Percentiles rank a stretch among this genome's conserved stretches.
These are phyloP conservation scores for Vitis hybrid DNA, from an alignment of 177 flowering plant species.

Conservation along the genomic window DNA sequence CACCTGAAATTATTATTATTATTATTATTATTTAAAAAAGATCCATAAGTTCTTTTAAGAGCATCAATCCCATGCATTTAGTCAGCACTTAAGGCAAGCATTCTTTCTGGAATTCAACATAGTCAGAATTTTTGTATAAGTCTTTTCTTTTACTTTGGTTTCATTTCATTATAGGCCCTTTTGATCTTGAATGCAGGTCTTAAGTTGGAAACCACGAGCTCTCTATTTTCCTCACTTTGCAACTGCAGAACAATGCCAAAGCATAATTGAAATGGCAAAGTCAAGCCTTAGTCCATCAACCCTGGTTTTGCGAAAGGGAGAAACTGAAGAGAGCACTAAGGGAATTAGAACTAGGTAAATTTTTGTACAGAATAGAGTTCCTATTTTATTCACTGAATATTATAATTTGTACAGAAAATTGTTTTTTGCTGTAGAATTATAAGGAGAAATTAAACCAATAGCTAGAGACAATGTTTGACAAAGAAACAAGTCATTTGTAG, in stretches of 20 bases:
- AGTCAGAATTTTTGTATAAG: too few relatives aligned
- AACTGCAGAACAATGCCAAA: slow-evolving; percentile 28
- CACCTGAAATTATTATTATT: too few relatives aligned
- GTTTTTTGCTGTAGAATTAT: too few relatives aligned
- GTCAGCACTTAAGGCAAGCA: too few relatives aligned
- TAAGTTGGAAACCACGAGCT: slow-evolving; percentile 38
- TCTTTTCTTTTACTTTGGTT: background rate
- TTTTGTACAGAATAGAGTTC: background rate
- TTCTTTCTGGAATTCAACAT: too few relatives aligned
- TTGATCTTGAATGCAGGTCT: slow-evolving; percentile 16
- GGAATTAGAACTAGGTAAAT: slow-evolving; percentile 39
- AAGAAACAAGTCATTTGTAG: too few relatives aligned
- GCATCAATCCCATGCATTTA: too few relatives aligned
- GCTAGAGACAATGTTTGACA: too few relatives aligned
- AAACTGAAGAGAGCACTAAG: slow-evolving; percentile 31
- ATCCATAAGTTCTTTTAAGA: too few relatives aligned
- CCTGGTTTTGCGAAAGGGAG: slow-evolving; percentile 33
- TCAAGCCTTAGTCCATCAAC: slow-evolving; percentile 22
- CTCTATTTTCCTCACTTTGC: slow-evolving; percentile 34
- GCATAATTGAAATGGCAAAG: slow-evolving; percentile 27
- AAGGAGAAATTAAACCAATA: too few relatives aligned
- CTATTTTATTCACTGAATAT: background rate
- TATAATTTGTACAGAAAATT: too few relatives aligned
- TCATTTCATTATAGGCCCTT: background rate
- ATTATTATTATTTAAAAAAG: too few relatives aligned